phyloP scores from a whole-genome alignment of 371 early-diverging fungal genomes.

The Cokeromyces recurvatus region DNA sequence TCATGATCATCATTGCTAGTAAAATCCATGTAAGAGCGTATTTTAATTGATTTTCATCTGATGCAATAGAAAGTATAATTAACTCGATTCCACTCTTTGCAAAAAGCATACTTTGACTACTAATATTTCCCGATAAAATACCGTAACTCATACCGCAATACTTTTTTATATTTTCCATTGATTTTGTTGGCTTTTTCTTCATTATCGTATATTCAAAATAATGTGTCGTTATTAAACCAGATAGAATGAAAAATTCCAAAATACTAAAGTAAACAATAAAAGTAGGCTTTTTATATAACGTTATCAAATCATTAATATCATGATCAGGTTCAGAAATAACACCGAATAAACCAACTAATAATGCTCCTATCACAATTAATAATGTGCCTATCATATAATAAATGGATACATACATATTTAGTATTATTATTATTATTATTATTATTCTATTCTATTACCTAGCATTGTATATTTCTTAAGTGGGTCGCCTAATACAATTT shows the following conservation, averaged over 20 bases:
- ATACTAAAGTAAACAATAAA: slow-evolving; percentile 71
- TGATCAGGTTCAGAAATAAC: slow-evolving; percentile 72
- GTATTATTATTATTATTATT: no score
- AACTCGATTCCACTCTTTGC: slow-evolving; percentile 80
- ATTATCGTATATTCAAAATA: slow-evolving; percentile 41
- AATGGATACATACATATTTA: no score
- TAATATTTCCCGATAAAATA: slow-evolving; percentile 65
- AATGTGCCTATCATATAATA: slow-evolving; percentile 47
- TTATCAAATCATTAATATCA: slow-evolving; percentile 66
- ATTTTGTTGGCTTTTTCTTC: background rate
- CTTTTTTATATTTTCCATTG: slow-evolving; percentile 24
- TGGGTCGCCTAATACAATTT: slow-evolving; percentile 59
- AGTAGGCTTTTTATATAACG: slow-evolving; percentile 63
- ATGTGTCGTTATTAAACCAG: slow-evolving; percentile 48
- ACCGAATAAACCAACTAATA: slow-evolving; percentile 72
- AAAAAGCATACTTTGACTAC: slow-evolving; percentile 73
- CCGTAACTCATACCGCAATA: slow-evolving; percentile 59
- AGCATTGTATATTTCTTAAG: slow-evolving; percentile 56
- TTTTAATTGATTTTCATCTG: slow-evolving; percentile 65
- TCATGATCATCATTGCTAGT: slow-evolving; percentile 55
- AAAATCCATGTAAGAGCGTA: slow-evolving; percentile 70
- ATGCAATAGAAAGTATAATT: slow-evolving; percentile 55
- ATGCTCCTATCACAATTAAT: slow-evolving; percentile 66
- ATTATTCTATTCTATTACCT: no score
- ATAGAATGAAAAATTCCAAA: slow-evolving; percentile 49